Evolutionary conservation across 2,329 filamentous ascomycete species (phyloP), one percentile per base, ranked within the genome.

Genomic region (Neonectria faginata): DNA sequence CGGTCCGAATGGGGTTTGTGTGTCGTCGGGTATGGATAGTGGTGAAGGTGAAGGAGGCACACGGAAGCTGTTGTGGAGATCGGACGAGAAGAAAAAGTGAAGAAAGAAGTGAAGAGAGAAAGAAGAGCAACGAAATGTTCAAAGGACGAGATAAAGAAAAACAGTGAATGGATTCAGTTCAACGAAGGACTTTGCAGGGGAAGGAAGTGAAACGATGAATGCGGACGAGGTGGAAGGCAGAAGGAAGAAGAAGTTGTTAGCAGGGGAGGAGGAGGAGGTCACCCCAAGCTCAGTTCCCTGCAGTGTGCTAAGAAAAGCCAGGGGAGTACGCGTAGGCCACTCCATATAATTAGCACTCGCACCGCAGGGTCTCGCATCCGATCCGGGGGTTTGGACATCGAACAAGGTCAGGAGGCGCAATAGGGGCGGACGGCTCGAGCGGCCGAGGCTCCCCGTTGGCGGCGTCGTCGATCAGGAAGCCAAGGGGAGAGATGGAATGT

Each of bases 231-330:
- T 9, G 31, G 59, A 3, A 11, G 14, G 65, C 62, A 60, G 59
- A 55, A 68, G 53, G 64, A 62, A 70, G 64, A 62, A 70, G 57
- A 61, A 57, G 52, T 47, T 57, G 16, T 48, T 58, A 54, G 29
- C 52, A 52, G 60, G 51, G 36, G 22, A 25, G 22, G 22, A 25
- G 22, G 5, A 25, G 22, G 22, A 25, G 22, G 22, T 31, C 55
- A 54, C 54, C 54, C 54, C 48, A 48, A 48, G 60, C 55, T 11
- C 29, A 18, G 31, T 47, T 29, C 27, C 27, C 41, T 33, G 33
- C 33, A 36, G 33, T 33, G 48, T 48, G 9, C 27, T 29, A 29
- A 8, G 27, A 29, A 29, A 10, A 39, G 36, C 36, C 41, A 42
- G 45, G 33, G 47, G 44, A 22, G 52, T 51, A 61, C 52, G 59